Evolutionary conservation across 2,329 filamentous ascomycete genomes (phyloP), one percentile per base, ranked within the genome.

Genomic region (Nigrospora oryzae): DNA sequence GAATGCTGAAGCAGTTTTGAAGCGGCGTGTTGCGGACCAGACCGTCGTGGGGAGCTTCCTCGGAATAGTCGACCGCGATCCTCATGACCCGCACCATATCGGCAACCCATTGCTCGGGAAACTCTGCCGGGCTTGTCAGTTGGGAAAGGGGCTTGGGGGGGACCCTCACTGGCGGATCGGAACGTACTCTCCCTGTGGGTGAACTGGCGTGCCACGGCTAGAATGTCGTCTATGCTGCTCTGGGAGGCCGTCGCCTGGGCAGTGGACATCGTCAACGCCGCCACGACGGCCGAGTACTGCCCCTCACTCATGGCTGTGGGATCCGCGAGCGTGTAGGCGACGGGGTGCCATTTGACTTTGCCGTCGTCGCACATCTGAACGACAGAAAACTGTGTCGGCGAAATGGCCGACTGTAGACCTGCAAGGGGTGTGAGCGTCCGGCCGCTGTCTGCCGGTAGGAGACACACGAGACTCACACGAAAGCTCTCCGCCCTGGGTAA

Each of bases 61-160:
- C 77, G 0, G 88, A 85, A 58, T 90, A 94, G 64, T 97, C 91
- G 40, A 90, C 79, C 41, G 83, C 80, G 30, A 87, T 73, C 50
- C 83, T 84, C 42, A 90, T 68, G 46, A 86, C 79, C 36, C 78
- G 74, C 43, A 87, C 81, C 12, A 89, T 69, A 51, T 86, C 82
- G 36, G 70, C 73, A 43, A 86, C 68, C 70, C 83, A 81, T 46
- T 81, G 72, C 36, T 73, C 70, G 43, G 79, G 68, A 51, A 85
- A 80, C 42, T 74, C 77, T 82, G 38, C 11, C 11, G 16, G 17
- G 11, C n/a, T 5, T 3, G 14, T 28, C 8, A 28, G 23, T 7
- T 28, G 23, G 23, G 23, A 10, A 28, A 23, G 4, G 23, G 23
- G 23, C 2, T 5, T 7, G 5, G 23, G 5, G 23, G 8, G 23